These are phyloP conservation scores for Acacia crassicarpa DNA, from an alignment of 306 rosid genomes.

Conservation along the genomic window DNA sequence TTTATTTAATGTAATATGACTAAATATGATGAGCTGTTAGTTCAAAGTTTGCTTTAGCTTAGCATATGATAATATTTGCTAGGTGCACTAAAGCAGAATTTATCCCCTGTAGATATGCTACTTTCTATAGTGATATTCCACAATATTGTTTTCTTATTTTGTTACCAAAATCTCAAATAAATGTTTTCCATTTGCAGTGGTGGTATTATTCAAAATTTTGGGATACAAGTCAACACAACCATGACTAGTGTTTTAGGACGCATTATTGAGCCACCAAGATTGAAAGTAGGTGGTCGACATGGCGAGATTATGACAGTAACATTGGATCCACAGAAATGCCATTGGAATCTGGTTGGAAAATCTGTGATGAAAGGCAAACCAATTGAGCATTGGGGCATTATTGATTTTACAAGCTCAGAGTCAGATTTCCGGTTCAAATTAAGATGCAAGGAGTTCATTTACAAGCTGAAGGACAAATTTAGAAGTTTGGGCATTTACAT, in stretches of 20 bases:
- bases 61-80: too few relatives aligned
- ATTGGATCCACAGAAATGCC: slow-evolving; percentile 64
- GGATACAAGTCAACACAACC: slow-evolving; percentile 50
- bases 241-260: slow-evolving; percentile 67
- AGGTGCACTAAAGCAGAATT: too few relatives aligned
- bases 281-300: slow-evolving; percentile 54
- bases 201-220: slow-evolving; percentile 52
- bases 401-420: slow-evolving; percentile 50
- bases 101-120: too few relatives aligned
- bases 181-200: slow-evolving; percentile 49
- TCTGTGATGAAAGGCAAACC: slow-evolving; percentile 62
- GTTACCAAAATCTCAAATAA: slow-evolving; percentile 10
- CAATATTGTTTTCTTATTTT: background rate
- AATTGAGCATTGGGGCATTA: slow-evolving; percentile 59
- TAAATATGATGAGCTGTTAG: background rate
- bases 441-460: slow-evolving; percentile 39
- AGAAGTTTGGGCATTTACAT: slow-evolving; percentile 58
- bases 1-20: background rate
- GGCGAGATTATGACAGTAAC: slow-evolving; percentile 43
- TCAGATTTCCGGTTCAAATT: slow-evolving; percentile 16
- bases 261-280: slow-evolving; percentile 67
- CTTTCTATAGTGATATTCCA: too few relatives aligned
- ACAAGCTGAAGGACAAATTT: slow-evolving; percentile 49
- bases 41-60: background rate
- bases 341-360: slow-evolving; percentile 72